Conservation (phyloP, 768 basidiomycete genomes). For the Atractiella rhizophila region DNA sequence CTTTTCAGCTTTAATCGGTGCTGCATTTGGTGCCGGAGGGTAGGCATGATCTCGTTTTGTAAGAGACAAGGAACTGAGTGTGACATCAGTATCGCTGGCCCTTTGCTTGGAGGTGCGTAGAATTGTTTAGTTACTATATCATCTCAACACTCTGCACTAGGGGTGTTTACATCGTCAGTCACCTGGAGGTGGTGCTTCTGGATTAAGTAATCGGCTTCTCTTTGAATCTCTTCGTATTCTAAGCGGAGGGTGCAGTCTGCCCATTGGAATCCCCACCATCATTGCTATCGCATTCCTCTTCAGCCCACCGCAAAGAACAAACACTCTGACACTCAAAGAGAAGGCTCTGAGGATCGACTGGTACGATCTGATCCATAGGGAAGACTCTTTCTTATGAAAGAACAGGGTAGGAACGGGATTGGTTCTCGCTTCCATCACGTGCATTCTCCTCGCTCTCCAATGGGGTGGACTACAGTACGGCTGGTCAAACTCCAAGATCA, state of each 20-base stretch:
- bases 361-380: too few relatives aligned
- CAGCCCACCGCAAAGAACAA: not conserved
- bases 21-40: conserved; percentile 20
- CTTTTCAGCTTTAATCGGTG: conserved; percentile 24
- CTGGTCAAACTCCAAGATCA: not conserved
- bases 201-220: conserved; percentile 7
- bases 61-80: too few relatives aligned
- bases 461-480: not conserved
- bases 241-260: too few relatives aligned
- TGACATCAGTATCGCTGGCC: conserved; percentile 21
- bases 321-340: not conserved
- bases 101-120: conserved; percentile 21
- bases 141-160: too few relatives aligned
- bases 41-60: too few relatives aligned
- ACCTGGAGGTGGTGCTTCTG: conserved; percentile 35
- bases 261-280: too few relatives aligned
- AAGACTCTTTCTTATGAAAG: too few relatives aligned
- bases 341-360: not conserved
- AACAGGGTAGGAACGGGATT: not conserved
- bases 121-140: too few relatives aligned
- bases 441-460: not conserved
- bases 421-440: not conserved
- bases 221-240: too few relatives aligned
- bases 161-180: too few relatives aligned
- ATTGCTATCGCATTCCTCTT: too few relatives aligned